These are phyloP conservation scores for Chlamydomonas incerta DNA, from an alignment of 139 green algal genomes.

Conservation along the genomic window DNA sequence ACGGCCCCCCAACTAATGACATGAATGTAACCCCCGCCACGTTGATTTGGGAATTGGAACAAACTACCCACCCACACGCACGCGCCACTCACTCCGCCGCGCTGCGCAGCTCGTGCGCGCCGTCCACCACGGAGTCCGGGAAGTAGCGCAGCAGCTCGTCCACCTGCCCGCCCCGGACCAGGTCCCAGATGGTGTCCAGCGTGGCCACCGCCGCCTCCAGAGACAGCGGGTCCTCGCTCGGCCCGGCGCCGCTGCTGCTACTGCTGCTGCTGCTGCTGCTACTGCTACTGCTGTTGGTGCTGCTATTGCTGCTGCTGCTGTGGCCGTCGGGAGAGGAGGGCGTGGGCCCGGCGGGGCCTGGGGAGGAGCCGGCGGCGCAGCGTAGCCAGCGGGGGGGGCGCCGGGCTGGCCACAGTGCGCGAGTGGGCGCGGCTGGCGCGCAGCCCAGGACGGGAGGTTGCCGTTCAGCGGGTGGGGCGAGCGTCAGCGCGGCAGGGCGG, in stretches of 20 bases:
- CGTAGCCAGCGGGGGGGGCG: too few species aligned
- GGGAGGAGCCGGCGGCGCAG: too few species aligned
- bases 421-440: too few species aligned
- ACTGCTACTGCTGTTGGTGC: neutral
- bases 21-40: too few species aligned
- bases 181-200: slow-evolving; percentile 1
- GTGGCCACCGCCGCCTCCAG: neutral
- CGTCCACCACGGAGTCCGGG: neutral
- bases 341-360: too few species aligned
- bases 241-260: neutral
- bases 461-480: too few species aligned
- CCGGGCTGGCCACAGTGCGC: too few species aligned
- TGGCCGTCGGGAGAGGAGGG: too few species aligned
- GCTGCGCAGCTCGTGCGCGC: neutral
- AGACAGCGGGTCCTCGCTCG: neutral
- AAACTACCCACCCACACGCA: neutral
- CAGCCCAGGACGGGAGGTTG: too few species aligned
- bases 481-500: too few species aligned
- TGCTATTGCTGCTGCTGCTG: neutral
- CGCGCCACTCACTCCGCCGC: neutral
- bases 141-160: slow-evolving; percentile 7
- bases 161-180: neutral
- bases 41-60: too few species aligned
- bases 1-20: too few species aligned
- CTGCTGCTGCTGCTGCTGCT: neutral